A percentile compares a stretch with the other conserved stretches of the same genome.
phyloP scores from a whole-genome alignment of 78 protist species.

The Chrysochromulina parva region DNA sequence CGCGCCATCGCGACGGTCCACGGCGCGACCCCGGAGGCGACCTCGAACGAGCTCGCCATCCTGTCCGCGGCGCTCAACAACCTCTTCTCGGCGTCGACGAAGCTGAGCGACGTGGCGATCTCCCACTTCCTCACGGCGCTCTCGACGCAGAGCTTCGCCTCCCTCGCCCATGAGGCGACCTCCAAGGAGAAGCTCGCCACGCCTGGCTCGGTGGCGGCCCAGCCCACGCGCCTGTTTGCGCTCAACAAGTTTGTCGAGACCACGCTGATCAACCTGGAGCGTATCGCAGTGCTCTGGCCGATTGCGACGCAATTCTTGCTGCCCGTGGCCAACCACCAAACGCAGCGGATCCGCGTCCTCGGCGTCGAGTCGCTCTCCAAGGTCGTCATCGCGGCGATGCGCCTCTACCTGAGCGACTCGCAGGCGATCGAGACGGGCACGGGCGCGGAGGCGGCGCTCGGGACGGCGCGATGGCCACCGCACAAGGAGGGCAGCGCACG shows the following conservation, averaged over 20 bases:
- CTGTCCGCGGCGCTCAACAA: neutral
- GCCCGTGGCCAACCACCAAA: slow-evolving; percentile 20
- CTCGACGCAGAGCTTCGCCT: slow-evolving; percentile 11
- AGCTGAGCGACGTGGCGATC: slow-evolving; percentile 12
- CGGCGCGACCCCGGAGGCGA: neutral
- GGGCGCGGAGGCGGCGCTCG: too few species aligned
- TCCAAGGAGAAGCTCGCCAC: slow-evolving; percentile 27
- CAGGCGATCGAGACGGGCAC: too few species aligned
- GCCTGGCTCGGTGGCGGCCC: slow-evolving; percentile 20
- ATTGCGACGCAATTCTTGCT: slow-evolving; percentile 1
- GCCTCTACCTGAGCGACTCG: too few species aligned
- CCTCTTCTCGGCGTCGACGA: neutral
- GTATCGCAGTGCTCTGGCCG: neutral
- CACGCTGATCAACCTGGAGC: neutral
- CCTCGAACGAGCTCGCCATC: neutral
- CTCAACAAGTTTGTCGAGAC: neutral
- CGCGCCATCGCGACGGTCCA: neutral
- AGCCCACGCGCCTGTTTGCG: slow-evolving; percentile 12
- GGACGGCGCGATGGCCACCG: too few species aligned
- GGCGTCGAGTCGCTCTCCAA: neutral
- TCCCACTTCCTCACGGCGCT: slow-evolving; percentile 6
- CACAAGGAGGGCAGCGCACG: too few species aligned
- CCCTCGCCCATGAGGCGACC: slow-evolving; percentile 23
- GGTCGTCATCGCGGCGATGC: neutral
- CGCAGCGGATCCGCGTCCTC: neutral